A percentile compares a stretch with the other conserved stretches of the same genome.
Conservation (phyloP, 805 yeast species). For the Wickerhamiella hasegawae region DNA sequence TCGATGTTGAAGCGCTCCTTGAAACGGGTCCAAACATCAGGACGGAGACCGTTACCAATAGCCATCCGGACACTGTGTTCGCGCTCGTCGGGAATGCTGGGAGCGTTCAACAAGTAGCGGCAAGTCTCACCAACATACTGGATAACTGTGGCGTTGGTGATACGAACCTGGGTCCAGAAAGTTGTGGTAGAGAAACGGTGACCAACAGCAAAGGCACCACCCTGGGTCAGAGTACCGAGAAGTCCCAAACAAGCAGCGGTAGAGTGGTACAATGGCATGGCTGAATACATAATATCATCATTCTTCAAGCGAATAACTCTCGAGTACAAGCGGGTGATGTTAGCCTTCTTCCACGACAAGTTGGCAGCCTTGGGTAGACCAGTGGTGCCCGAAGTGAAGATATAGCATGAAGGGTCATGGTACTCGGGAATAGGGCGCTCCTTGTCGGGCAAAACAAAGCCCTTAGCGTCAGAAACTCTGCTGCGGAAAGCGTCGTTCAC, state of each 20-base stretch:
- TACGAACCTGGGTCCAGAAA: slow-evolving; percentile 78
- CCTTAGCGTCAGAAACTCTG: slow-evolving; percentile 26
- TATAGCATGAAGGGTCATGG: slow-evolving; percentile 50
- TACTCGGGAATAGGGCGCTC: slow-evolving; percentile 40
- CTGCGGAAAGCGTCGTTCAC: slow-evolving; percentile 29
- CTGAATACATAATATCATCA: slow-evolving; percentile 53
- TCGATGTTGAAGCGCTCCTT: slow-evolving; percentile 59
- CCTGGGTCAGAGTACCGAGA: slow-evolving; percentile 47
- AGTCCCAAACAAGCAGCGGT: slow-evolving; percentile 83
- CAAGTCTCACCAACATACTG: slow-evolving; percentile 95
- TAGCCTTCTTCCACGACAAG: slow-evolving; percentile 77
- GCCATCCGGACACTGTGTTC: slow-evolving; percentile 52
- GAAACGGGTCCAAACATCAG: slow-evolving; percentile 75
- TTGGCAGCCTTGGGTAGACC: slow-evolving; percentile 90
- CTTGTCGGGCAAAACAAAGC: slow-evolving; percentile 34
- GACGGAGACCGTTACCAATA: slow-evolving; percentile 79
- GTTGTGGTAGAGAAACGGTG: slow-evolving; percentile 69
- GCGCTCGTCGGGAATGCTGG: slow-evolving; percentile 43
- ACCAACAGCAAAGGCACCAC: slow-evolving; percentile 64
- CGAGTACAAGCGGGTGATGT: slow-evolving; percentile 59
- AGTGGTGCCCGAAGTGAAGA: slow-evolving; percentile 89
- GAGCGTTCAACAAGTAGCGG: slow-evolving; percentile 58
- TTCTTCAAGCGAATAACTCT: slow-evolving; percentile 43
- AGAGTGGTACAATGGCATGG: slow-evolving; percentile 93
- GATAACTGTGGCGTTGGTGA: slow-evolving; percentile 57